Base-by-base conservation (phyloP, 345 rosid genomes). In the Eucalyptus marginata region DNA sequence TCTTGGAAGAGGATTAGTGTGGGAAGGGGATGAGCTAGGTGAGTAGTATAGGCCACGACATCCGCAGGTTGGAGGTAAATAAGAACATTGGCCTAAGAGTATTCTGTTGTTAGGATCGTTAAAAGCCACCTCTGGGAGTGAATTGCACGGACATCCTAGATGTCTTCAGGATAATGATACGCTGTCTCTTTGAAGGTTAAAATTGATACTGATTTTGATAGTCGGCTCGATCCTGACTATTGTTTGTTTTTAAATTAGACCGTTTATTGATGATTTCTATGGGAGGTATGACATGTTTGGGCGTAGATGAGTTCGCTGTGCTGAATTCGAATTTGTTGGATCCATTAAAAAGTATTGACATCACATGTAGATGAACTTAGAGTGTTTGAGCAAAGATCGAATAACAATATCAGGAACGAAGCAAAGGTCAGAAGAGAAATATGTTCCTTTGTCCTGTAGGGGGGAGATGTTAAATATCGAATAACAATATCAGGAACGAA, bases 221-320 rank as follows among this genome's bases (percentile, higher is more conserved):
- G 71, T 64, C 5, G 1, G 3, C 5, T n/a, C 3, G 18, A n/a
- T 59, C 71, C 5, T 29, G 4, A n/a, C 8, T 64, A 14, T 64
- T 8, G 8, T 62, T 62, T 29, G 9, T 64, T n/a, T 64, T 64
- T 62, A 62, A n/a, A 27, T 25, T 27, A 27, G 33, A 62, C 18
- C 33, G 2, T 62, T 62, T 59, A 59, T 5, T 59, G 66, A 59
- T 27, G 2, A 27, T 59, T 27, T 59, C 29, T 11, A 25, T 27
- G 31, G n/a, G 31, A 25, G 68, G 8, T 59, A 59, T 59, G 16
- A 59, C 31, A 27, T 59, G 68, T 12, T 29, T 27, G 31, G 15
- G 31, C 16, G n/a, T 11, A 59, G 31, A 59, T 2, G 29, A 27
- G 16, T 59, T 27, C 0, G 31, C 14, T 25, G 8, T 0, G 16